phyloP scores from a whole-genome alignment of 257 asterid species.

The Scutellaria baicalensis region DNA sequence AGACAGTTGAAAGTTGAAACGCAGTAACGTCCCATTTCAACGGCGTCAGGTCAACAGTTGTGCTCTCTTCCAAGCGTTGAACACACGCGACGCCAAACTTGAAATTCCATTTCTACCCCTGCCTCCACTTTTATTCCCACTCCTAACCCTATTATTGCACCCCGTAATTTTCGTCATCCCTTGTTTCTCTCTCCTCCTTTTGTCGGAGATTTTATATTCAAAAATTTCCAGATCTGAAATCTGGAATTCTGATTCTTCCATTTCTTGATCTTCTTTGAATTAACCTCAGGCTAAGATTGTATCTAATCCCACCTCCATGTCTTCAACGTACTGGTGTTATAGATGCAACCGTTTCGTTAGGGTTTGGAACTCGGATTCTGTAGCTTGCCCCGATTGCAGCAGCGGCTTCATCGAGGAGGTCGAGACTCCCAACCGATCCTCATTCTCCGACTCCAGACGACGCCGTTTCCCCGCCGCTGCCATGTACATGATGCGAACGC shows the following conservation, averaged over 20 bases:
- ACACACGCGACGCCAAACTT: not conserved
- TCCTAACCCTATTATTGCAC: not conserved
- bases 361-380: slow-evolving; percentile 42
- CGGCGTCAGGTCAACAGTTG: slow-evolving; percentile 7
- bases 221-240: slow-evolving; percentile 4
- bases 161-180: not conserved
- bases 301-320: slow-evolving; percentile 24
- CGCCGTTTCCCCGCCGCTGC: slow-evolving; percentile 66
- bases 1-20: not conserved
- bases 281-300: not conserved
- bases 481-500: slow-evolving; percentile 38
- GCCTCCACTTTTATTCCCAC: not conserved
- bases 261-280: not conserved
- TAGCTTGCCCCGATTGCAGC: slow-evolving; percentile 66
- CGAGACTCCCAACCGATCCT: slow-evolving; percentile 39
- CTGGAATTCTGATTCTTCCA: not conserved
- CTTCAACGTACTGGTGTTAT: slow-evolving; percentile 67
- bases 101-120: slow-evolving; percentile 16
- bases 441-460: slow-evolving; percentile 48
- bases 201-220: not conserved
- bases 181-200: not conserved
- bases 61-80: not conserved
- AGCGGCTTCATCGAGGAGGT: slow-evolving; percentile 67
- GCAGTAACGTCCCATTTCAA: not conserved
- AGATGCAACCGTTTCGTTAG: slow-evolving; percentile 62